Base-by-base conservation (phyloP, 352 stramenopile genomes). In the Globisporangium megalacanthum region DNA sequence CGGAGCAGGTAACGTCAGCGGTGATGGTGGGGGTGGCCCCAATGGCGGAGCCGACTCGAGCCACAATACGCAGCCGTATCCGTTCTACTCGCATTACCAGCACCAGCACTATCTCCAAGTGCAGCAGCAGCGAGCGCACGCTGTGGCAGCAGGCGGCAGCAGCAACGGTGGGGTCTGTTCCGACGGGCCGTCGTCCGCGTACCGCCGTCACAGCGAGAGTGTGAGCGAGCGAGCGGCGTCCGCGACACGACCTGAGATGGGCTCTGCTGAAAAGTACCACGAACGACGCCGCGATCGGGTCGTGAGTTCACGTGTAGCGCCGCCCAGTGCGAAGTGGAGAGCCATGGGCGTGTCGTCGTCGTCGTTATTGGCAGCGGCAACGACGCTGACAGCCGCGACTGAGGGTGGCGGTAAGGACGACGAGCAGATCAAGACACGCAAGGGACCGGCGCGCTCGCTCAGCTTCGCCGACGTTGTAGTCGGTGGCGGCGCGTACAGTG, bases 381-480 rank as follows among this genome's bases (percentile, higher is more conserved):
- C 31, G 48, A 49, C 62, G 60, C 17, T 64, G 53, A 13, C 60
- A 69, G 29, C 7, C 20, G 49, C 29, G 7, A 31, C 17, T 33
- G 45, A 65, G 47, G 10, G 68, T 68, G 56, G 50, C 70, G 56
- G 50, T 61, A 52, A 65, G 68, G 22, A 70, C 50, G 37, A 61
- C 52, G 51, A 71, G 44, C 35, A 52, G 19, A 51, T 54, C 47
- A 57, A 72, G 50, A 73, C 60, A 19, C 73, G 83, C 22, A 93
- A 93, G 63, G 73, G 68, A 17, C 80, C 79, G 13, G 77, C 83
- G 22, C 79, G 85, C 15, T 94, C 83, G 4, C 74, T 94, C 59
- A 94, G 84, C 65, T 94, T 94, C 70, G 85, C 85, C 0, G 85
- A 94, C 49, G 85, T 94, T 13, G 85, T 94, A 0, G 72, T 88